Base-by-base conservation (phyloP, 2,329 filamentous ascomycete genomes). In the Didymella pomorum region DNA sequence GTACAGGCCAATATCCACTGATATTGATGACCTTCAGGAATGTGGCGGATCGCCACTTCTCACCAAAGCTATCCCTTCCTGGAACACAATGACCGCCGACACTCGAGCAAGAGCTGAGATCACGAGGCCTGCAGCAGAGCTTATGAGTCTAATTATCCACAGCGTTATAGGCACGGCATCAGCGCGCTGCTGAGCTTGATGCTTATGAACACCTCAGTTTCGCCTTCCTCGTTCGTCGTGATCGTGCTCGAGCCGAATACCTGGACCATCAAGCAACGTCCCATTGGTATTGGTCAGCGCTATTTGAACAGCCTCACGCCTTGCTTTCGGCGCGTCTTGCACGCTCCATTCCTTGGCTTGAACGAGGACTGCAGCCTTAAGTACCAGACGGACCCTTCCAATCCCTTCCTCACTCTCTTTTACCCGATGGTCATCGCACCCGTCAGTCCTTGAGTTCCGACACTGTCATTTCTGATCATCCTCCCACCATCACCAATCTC, bases 271-370 rank as follows among this genome's bases (percentile, higher is more conserved):
- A 16, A 49, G 11, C 35, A 33, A 12, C 1, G 14, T n/a, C 11
- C 25, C 23, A 37, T 20, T 16, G 26, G 20, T 45, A 37, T 14
- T 33, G 37, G 28, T 35, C 20, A 29, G 25, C 28, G n/a, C 4
- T 11, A 25, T 46, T 3, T 29, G 21, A 16, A 28, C 14, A 42
- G 18, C 26, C 28, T 35, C 45, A 46, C 44, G 48, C 52, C 58
- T 60, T 56, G 58, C 58, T 46, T 46, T 45, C 1, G 23, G 11
- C 37, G 21, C 35, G 28, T 52, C 26, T 33, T 35, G 16, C 5
- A 26, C 37, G 7, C 48, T 16, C 12, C 44, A 3, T 20, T 20
- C 25, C 28, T 39, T 49, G 28, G 41, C 49, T 39, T 45, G 46
- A 41, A 50, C 28, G 28, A 12, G 3, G 3, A n/a, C 21, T 14